Evolutionary conservation across 2,329 filamentous ascomycete genomes (phyloP).

Genomic region (Fusarium tuaranense): DNA sequence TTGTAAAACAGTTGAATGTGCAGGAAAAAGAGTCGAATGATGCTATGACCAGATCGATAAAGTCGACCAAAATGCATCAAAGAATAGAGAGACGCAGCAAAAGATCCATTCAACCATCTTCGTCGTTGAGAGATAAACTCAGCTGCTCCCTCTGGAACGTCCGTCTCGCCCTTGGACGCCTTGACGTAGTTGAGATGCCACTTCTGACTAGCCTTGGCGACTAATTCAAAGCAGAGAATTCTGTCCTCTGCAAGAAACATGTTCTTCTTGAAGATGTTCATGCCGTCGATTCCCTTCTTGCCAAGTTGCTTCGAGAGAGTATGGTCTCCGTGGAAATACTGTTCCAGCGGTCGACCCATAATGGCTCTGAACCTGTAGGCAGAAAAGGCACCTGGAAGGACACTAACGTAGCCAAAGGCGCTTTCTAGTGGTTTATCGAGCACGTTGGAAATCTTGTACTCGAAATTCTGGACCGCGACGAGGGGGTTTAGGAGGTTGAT

Average conservation of each 20-base stretch:
- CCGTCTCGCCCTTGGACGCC: constrained; percentile 42
- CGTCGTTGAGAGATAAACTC: constrained; percentile 41
- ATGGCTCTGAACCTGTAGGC: constrained; percentile 42
- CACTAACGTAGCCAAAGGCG: constrained; percentile 42
- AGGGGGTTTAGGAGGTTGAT: constrained; percentile 40
- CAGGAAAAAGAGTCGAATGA: constrained; percentile 40
- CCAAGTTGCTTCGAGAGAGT: constrained; percentile 40
- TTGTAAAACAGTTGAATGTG: constrained; percentile 42
- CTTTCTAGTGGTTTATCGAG: constrained; percentile 41
- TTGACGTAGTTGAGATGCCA: constrained; percentile 44
- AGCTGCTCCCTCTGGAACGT: constrained; percentile 39
- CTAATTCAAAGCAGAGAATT: constrained; percentile 42
- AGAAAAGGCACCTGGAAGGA: constrained; percentile 40
- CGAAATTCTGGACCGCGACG: constrained; percentile 42
- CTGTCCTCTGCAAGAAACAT: constrained; percentile 43
- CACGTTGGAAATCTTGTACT: constrained; percentile 43
- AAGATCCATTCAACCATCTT: constrained; percentile 41
- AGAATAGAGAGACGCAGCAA: constrained; percentile 42
- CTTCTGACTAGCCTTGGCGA: constrained; percentile 41
- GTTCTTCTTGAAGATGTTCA: constrained; percentile 46
- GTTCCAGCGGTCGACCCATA: constrained; percentile 40
- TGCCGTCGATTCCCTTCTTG: constrained; percentile 43
- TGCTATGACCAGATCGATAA: constrained; percentile 39
- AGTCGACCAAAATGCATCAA: constrained; percentile 41
- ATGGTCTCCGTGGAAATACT: constrained; percentile 43